Evolutionary conservation across 148 eudicot species (phyloP), one percentile per base, ranked within the genome.

Genomic region (Bassia scoparia): DNA sequence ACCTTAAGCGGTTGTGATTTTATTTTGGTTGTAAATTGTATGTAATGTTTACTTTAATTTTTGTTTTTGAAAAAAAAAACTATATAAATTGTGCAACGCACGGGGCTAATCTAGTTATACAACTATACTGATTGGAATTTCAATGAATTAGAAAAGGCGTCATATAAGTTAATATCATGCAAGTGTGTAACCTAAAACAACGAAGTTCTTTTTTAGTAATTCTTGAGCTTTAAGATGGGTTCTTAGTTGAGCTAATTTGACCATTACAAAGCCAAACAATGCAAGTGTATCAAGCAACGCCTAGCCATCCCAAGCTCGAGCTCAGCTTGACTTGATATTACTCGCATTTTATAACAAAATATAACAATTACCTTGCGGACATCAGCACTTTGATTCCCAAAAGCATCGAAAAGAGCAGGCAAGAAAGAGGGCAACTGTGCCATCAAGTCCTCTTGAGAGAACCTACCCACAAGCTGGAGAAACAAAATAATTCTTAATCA

Each of bases 371-470:
- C 98, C 98, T 95, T 95, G 75, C 98, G 98, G 72, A 95, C 96
- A 80, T 95, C 98, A 38, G 97, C 96, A 80, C 97, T 95, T 78
- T 87, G 97, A 89, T 80, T 95, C 24, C 97, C 93, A 83, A 95
- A 95, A 73, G 98, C 98, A 74, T 91, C 98, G 81, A 95, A 91
- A 59, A 95, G 90, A 46, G 96, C 87, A 49, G 97, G 97, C 83
- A 95, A 81, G 80, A 95, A 95, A 34, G 98, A 88, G 24, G 96
- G 89, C 75, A 95, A 76, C 78, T 91, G 97, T 60, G 85, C 78
- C 88, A 82, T 87, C 80, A 95, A 55, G 76, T 95, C 97, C 76
- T 95, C 98, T 70, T 87, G 92, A 9, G 98, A 84, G 69, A 95
- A 81, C 83, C 96, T 89, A 53, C 93, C 86, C 71, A 95, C 93